Evolutionary conservation across 495 filamentous ascomycete genomes (phyloP).

Genomic region (Acidomyces sp.): DNA sequence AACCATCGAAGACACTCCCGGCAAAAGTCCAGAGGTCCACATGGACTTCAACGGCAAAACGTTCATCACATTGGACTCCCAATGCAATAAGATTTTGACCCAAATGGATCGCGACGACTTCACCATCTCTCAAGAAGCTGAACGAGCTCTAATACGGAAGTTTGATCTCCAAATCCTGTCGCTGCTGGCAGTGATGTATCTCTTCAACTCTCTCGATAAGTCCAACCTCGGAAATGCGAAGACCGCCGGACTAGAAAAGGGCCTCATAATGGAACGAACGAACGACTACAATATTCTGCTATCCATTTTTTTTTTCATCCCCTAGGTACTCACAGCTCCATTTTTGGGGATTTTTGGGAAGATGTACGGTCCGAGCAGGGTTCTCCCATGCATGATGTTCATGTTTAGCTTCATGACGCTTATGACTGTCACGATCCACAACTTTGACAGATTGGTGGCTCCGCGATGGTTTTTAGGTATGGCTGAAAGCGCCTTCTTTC

Average conservation of each 20-base stretch:
- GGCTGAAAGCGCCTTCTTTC: constrained; percentile 63
- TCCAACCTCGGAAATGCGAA: constrained; percentile 38
- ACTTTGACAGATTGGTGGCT: constrained; percentile 21
- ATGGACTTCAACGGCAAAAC: no score
- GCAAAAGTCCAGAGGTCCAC: no score
- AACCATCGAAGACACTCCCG: no score
- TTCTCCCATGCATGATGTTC: constrained; percentile 21
- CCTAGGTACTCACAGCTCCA: constrained; percentile 58
- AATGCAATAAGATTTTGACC: constrained; percentile 13
- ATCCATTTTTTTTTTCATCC: constrained; percentile 69
- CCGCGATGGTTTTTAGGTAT: constrained; percentile 58
- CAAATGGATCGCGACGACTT: constrained; percentile 9
- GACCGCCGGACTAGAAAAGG: constrained; percentile 41
- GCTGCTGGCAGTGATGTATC: constrained; percentile 31
- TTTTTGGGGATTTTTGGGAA: constrained; percentile 46
- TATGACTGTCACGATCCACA: constrained; percentile 9
- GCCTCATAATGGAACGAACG: constrained; percentile 36
- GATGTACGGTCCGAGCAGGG: constrained; percentile 18
- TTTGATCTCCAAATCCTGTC: constrained; percentile 31
- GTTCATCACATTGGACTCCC: no score
- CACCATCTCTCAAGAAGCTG: constrained; percentile 10
- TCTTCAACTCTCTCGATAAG: constrained; percentile 31
- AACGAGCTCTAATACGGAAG: constrained; percentile 23
- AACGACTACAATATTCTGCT: constrained; percentile 61
- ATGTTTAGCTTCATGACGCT: constrained; percentile 18